Percentiles rank a stretch among this genome's conserved stretches.
These are phyloP conservation scores for Danielia oregonensis DNA, from an alignment of 805 yeast species.

Conservation along the genomic window DNA sequence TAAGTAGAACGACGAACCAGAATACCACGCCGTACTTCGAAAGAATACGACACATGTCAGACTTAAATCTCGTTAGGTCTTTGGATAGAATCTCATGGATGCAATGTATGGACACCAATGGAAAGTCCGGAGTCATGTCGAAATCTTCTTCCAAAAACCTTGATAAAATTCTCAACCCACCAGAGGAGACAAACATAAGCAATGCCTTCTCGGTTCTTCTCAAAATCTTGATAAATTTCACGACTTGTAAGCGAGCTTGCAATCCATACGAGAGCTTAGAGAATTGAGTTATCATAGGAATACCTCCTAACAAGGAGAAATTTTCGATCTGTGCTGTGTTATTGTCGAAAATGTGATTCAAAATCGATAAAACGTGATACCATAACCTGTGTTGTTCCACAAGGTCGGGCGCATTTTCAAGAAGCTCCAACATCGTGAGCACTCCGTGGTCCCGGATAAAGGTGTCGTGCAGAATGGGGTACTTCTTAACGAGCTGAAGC, in stretches of 20 bases:
- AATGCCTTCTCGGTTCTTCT: constrained; percentile 32
- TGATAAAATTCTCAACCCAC: constrained; percentile 42
- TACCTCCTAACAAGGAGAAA: constrained; percentile 42
- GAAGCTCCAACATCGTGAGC: constrained; percentile 34
- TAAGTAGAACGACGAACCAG: constrained; percentile 40
- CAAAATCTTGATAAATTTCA: constrained; percentile 30
- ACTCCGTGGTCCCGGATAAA: constrained; percentile 42
- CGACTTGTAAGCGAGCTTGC: constrained; percentile 35
- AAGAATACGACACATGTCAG: constrained; percentile 39
- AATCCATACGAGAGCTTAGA: constrained; percentile 26
- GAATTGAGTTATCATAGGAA: constrained; percentile 39
- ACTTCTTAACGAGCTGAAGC: constrained; percentile 35
- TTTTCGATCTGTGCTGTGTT: constrained; percentile 34
- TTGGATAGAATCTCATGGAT: constrained; percentile 32
- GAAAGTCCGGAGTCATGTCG: constrained; percentile 34
- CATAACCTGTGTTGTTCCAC: constrained; percentile 30
- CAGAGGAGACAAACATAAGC: constrained; percentile 41
- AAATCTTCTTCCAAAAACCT: constrained; percentile 46
- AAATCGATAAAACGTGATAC: constrained; percentile 32
- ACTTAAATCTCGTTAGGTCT: constrained; percentile 36
- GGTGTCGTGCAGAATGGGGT: constrained; percentile 36
- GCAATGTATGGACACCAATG: constrained; percentile 34
- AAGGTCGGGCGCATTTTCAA: constrained; percentile 32
- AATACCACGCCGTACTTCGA: constrained; percentile 40
- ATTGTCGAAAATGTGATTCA: constrained; percentile 31